phyloP scores from a whole-genome alignment of 177 flowering plant species.

The Tripterygium wilfordii region DNA sequence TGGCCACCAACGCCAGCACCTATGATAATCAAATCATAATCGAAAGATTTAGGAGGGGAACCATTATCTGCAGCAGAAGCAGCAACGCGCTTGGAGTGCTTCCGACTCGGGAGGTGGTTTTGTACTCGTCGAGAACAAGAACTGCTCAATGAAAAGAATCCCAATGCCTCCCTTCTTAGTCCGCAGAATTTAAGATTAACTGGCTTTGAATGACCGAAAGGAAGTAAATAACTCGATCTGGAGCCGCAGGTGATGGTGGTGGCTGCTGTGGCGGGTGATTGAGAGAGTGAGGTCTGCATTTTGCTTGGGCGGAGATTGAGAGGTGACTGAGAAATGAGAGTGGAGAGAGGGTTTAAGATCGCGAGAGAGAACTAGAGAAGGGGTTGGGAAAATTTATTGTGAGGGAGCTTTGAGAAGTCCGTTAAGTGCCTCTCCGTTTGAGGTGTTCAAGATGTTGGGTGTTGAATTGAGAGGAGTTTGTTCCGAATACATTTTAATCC shows the following conservation, averaged over 20 bases:
- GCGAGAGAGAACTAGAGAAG: too few species aligned
- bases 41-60: slow-evolving; percentile 47
- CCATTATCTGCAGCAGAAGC: slow-evolving; percentile 48
- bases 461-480: too few species aligned
- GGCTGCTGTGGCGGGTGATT: slow-evolving; percentile 22
- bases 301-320: too few species aligned
- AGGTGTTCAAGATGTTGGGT: too few species aligned
- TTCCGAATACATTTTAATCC: too few species aligned
- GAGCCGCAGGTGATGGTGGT: too few species aligned
- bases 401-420: slow-evolving; percentile 30
- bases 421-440: too few species aligned
- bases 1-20: slow-evolving; percentile 99
- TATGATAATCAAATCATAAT: slow-evolving; percentile 85
- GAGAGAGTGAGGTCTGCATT: slow-evolving; percentile 48
- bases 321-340: background rate
- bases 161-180: slow-evolving; percentile 42
- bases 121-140: slow-evolving; percentile 9
- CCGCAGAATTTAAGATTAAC: slow-evolving; percentile 53
- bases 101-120: background rate
- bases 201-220: slow-evolving; percentile 17
- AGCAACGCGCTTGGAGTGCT: slow-evolving; percentile 2
- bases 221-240: slow-evolving; percentile 27
- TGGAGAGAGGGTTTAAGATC: slow-evolving; percentile 4
- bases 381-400: background rate
- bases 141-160: slow-evolving; percentile 19